These are phyloP conservation scores for Coemansia sp. DNA, from an alignment of 192 early-diverging fungal species.

Conservation along the genomic window DNA sequence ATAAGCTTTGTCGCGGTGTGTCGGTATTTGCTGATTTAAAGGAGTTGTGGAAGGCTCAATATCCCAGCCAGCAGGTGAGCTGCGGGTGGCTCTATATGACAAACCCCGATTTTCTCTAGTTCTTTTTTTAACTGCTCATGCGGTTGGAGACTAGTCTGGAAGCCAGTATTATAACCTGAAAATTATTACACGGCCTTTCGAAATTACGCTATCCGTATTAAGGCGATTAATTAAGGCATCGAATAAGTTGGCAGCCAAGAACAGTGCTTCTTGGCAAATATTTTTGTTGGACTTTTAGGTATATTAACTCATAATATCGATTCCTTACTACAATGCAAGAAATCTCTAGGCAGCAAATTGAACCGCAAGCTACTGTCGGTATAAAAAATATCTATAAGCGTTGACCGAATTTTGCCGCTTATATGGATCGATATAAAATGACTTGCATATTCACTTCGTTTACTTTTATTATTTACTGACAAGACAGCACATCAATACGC, in stretches of 20 bases:
- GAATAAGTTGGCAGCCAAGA: no score
- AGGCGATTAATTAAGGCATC: no score
- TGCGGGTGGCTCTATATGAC: background rate
- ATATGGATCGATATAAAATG: background rate
- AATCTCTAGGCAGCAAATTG: background rate
- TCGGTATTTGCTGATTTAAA: no score
- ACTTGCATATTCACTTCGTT: background rate
- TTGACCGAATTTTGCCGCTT: background rate
- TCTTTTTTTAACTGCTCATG: no score
- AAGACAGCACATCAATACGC: background rate
- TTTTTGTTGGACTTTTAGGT: background rate
- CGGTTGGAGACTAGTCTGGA: no score
- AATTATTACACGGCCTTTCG: no score
- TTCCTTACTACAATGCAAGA: background rate
- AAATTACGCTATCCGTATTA: no score
- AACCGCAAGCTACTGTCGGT: background rate
- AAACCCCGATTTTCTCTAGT: background rate
- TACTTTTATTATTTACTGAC: background rate
- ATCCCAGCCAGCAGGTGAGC: background rate
- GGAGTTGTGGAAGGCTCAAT: background rate
- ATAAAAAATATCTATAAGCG: background rate
- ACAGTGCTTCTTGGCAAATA: background rate
- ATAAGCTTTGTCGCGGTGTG: no score
- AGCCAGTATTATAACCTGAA: no score
- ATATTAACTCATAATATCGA: background rate